These are phyloP conservation scores for Rhizomucor pusillus DNA, from an alignment of 371 early-diverging fungal species.

Conservation along the genomic window DNA sequence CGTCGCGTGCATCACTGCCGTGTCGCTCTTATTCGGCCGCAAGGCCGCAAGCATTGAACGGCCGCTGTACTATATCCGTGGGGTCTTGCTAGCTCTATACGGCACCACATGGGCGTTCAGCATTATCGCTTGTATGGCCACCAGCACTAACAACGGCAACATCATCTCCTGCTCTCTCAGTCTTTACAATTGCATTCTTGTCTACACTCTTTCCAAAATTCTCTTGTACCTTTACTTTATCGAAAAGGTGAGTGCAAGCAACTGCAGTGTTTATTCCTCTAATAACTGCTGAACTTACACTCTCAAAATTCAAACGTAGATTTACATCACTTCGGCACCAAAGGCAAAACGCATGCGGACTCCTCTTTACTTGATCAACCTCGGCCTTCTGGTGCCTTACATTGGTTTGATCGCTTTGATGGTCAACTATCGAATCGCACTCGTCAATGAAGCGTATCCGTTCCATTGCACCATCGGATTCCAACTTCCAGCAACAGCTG, in stretches of 20 bases:
- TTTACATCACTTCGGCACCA: conserved; percentile 24
- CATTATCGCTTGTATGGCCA: conserved; percentile 26
- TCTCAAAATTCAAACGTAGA: conserved; percentile 3
- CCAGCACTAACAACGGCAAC: conserved; percentile 45
- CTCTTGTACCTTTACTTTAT: conserved; percentile 43
- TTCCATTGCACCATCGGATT: conserved; percentile 41
- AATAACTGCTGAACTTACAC: background rate
- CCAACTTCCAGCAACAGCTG: conserved; percentile 32
- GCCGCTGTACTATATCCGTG: conserved; percentile 35
- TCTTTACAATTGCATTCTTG: conserved; percentile 31
- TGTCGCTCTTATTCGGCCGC: conserved; percentile 44
- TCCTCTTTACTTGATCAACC: conserved; percentile 32
- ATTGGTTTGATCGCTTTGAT: conserved; percentile 32
- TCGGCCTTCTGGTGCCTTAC: conserved; percentile 34
- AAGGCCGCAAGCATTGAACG: conserved; percentile 35
- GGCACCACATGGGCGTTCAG: conserved; percentile 33
- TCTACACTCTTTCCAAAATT: conserved; percentile 35
- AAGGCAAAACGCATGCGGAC: conserved; percentile 16
- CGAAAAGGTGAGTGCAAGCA: conserved; percentile 31
- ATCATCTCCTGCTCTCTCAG: conserved; percentile 30
- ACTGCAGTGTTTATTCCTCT: too few species aligned
- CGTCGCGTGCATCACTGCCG: conserved; percentile 34
- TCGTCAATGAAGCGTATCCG: conserved; percentile 20
- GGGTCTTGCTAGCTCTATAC: conserved; percentile 32
- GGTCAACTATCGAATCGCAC: conserved; percentile 28